Evolutionary conservation across 306 rosid species (phyloP), one percentile per base, ranked within the genome.

Genomic region (Dalbergia cochinchinensis): DNA sequence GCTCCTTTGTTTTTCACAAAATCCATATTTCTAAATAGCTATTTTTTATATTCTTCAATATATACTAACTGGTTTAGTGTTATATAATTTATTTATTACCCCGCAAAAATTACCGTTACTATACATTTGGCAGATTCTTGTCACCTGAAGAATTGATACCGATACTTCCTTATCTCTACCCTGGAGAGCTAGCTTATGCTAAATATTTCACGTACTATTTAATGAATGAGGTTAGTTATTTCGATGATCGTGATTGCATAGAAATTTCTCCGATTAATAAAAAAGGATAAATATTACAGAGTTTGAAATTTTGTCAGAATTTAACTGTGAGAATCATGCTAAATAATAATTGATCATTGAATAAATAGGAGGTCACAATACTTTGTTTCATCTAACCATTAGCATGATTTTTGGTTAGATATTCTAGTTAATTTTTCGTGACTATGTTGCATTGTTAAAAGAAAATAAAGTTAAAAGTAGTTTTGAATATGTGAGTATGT

Each of bases 151-250:
- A 94, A 78, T 68, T 94, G 78, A 65, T 79, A 39, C 94, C 98
- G 0, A 53, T 91, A 20, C 64, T 89, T 44, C 83, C 63, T 68
- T 92, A 89, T 45, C 65, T 92, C 57, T 83, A 87, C 69, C 96
- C 98, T 2, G 98, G 97, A 86, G 96, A 94, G 78, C 31, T 89
- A 50, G 84, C 93, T 53, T 77, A 83, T 69, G 90, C 94, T 55
- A 90, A 87, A 39, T 88, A 89, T 83, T 89, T 80, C 78, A 74
- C 94, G 9, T 69, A 18, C 33, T 85, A 83, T 83, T 85, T 94
- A 54, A 87, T 94, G 44, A 80, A 81, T 35, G 87, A 92, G 97
- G 97, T 94, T 4, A 78, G 85, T 48, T 11, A 35, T 41, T 13
- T 39, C 18, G 18, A 37, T 55, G n/a, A 35, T 26, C 31, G 31